A percentile compares a stretch with the other conserved stretches of the same genome.
phyloP scores from a whole-genome alignment of 805 yeast species.

The Myxozyma udenii region DNA sequence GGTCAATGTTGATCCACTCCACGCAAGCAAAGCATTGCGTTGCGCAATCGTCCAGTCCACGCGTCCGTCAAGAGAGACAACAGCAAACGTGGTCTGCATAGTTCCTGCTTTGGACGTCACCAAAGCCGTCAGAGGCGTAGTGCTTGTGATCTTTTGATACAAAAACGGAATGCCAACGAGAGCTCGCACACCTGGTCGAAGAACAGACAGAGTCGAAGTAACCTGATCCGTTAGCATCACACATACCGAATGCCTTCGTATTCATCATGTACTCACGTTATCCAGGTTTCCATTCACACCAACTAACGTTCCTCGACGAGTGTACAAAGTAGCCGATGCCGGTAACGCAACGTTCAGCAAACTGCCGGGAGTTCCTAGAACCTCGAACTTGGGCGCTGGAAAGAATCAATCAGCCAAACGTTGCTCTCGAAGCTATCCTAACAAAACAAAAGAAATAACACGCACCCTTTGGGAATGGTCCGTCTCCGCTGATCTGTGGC shows the following conservation, averaged over 20 bases:
- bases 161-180: conserved; percentile 36
- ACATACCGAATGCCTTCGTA: neutral
- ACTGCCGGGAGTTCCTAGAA: conserved; percentile 45
- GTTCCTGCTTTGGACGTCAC: conserved; percentile 30
- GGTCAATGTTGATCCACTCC: conserved; percentile 43
- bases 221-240: conserved; percentile 23
- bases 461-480: conserved; percentile 31
- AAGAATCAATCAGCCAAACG: neutral
- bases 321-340: conserved; percentile 42
- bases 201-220: conserved; percentile 33
- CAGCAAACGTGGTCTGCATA: conserved; percentile 37
- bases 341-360: conserved; percentile 46
- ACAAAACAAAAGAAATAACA: neutral
- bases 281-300: conserved; percentile 46
- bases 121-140: conserved; percentile 35
- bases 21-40: conserved; percentile 45
- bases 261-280: conserved; percentile 24
- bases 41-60: conserved; percentile 46
- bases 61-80: conserved; percentile 42
- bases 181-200: conserved; percentile 32
- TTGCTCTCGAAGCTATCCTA: neutral
- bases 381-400: conserved; percentile 42
- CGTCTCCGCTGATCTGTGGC: conserved; percentile 32
- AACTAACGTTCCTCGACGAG: conserved; percentile 45
- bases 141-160: conserved; percentile 38